These are phyloP conservation scores for Pseudogymnoascus sp. DNA, from an alignment of 2,329 filamentous ascomycete species.

Conservation along the genomic window DNA sequence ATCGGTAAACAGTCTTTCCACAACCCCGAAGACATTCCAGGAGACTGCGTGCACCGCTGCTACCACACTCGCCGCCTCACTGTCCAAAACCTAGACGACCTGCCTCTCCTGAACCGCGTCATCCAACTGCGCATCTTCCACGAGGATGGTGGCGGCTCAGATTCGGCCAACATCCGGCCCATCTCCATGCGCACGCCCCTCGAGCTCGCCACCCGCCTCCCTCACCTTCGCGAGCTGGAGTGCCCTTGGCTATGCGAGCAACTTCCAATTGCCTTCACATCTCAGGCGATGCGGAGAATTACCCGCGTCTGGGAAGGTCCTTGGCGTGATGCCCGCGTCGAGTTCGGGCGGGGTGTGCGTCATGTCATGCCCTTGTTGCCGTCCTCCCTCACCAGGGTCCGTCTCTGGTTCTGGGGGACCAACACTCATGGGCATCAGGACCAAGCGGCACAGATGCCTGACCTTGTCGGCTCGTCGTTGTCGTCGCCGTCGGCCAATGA, in stretches of 20 bases:
- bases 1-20: not conserved
- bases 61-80: slow-evolving; percentile 4
- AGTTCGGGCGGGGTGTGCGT: slow-evolving; percentile 17
- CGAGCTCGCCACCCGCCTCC: slow-evolving; percentile 16
- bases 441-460: slow-evolving; percentile 17
- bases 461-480: slow-evolving; percentile 16
- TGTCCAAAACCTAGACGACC: not conserved
- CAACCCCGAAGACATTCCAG: not conserved
- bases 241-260: slow-evolving; percentile 22
- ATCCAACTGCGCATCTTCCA: not conserved
- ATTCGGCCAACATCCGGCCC: not conserved
- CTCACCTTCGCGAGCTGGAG: slow-evolving; percentile 16
- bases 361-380: slow-evolving; percentile 12
- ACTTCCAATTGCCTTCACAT: slow-evolving; percentile 16
- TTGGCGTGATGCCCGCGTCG: slow-evolving; percentile 19
- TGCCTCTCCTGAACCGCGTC: slow-evolving; percentile 1
- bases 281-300: slow-evolving; percentile 14
- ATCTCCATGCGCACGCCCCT: slow-evolving; percentile 14
- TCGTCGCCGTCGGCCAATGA: not conserved
- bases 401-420: slow-evolving; percentile 19
- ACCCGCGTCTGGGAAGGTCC: slow-evolving; percentile 18
- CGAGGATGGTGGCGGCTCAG: not conserved
- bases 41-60: not conserved
- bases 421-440: slow-evolving; percentile 9
- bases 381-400: slow-evolving; percentile 15